Percentiles rank a stretch among this genome's conserved stretches.
These are phyloP conservation scores for Pythium myriotylum DNA, from an alignment of 352 stramenopile species.

Conservation along the genomic window DNA sequence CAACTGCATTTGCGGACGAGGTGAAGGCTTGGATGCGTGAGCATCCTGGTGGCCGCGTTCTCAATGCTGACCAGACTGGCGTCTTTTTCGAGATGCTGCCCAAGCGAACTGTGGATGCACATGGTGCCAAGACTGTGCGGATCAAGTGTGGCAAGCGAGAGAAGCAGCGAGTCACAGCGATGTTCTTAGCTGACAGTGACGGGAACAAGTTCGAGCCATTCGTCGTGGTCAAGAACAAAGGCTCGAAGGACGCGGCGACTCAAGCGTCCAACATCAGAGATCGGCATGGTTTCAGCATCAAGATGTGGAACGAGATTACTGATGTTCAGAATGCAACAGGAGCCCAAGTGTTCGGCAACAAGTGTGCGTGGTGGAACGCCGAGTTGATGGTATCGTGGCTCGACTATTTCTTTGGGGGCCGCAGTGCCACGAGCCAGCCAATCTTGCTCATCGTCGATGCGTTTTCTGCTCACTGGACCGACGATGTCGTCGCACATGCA, in stretches of 20 bases:
- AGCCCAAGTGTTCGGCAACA: constrained; percentile 31
- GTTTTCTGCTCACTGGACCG: constrained; percentile 34
- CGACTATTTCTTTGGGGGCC: constrained; percentile 33
- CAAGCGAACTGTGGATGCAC: constrained; percentile 14
- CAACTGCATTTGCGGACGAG: background rate
- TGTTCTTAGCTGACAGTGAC: constrained; percentile 27
- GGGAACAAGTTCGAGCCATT: constrained; percentile 35
- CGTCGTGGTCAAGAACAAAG: constrained; percentile 28
- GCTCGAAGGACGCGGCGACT: constrained; percentile 6
- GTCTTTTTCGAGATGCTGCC: constrained; percentile 26
- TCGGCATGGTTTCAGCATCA: constrained; percentile 14
- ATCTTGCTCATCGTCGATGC: constrained; percentile 33
- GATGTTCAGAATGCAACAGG: constrained; percentile 8
- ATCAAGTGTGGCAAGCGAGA: constrained; percentile 28
- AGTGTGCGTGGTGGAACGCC: constrained; percentile 31
- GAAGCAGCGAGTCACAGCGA: constrained; percentile 34
- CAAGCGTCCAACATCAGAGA: constrained; percentile 20
- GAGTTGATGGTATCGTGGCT: constrained; percentile 30
- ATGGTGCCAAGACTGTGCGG: constrained; percentile 9
- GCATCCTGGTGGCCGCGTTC: constrained; percentile 1
- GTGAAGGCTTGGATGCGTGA: background rate
- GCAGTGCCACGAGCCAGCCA: constrained; percentile 15
- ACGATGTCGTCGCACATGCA: too few relatives aligned
- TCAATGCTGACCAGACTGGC: constrained; percentile 18
- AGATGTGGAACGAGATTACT: background rate